Evolutionary conservation across 73 alveolate species (phyloP).

Genomic region (Blepharisma stoltei): DNA sequence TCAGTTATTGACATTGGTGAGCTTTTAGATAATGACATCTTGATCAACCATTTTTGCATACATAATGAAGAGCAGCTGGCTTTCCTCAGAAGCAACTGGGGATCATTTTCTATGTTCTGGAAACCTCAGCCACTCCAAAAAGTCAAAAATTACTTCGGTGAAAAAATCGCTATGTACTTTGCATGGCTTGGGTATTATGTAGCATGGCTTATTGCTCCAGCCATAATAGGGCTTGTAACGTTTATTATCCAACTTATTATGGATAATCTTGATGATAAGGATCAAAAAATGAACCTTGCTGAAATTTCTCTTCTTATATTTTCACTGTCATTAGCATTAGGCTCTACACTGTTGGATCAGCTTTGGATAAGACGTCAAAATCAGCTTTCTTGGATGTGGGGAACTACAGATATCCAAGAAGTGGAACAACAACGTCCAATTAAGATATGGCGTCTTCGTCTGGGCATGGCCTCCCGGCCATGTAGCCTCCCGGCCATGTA

Average conservation of each 20-base stretch:
- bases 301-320: background rate
- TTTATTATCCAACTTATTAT: background rate
- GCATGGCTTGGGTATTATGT: constrained; percentile 74
- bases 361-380: constrained; percentile 9
- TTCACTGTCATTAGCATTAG: constrained; percentile 2
- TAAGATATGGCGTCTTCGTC: no score
- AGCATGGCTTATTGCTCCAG: constrained; percentile 73
- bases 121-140: background rate
- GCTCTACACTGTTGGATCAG: background rate
- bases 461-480: no score
- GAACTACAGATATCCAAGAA: background rate
- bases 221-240: constrained; percentile 52
- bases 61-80: background rate
- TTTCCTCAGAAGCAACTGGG: background rate
- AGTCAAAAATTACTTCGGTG: constrained; percentile 71
- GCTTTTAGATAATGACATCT: background rate
- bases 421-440: background rate
- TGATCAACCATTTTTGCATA: background rate
- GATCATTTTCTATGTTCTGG: background rate
- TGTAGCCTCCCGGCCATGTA: no score
- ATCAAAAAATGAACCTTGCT: background rate
- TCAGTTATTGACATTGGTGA: constrained; percentile 3
- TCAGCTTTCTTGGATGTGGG: constrained; percentile 1
- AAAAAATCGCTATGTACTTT: constrained; percentile 72
- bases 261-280: constrained; percentile 1